Evolutionary conservation across 139 green algal genomes (phyloP).

Genomic region (Auxenochlorella pyrenoidosa): DNA sequence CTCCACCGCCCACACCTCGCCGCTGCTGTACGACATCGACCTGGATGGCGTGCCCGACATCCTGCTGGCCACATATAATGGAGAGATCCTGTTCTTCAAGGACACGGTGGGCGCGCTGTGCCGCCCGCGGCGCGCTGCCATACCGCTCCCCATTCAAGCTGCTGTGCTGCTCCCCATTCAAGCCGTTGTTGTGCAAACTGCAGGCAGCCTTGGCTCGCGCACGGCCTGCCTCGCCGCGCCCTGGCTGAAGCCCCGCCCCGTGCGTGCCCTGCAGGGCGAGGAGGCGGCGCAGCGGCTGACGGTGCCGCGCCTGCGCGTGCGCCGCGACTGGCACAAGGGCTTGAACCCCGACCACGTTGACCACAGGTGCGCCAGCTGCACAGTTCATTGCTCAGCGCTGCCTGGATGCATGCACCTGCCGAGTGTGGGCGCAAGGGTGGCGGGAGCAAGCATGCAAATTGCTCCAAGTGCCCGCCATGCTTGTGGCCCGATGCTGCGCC

Average conservation of each 20-base stretch:
- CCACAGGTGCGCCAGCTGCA: constrained; percentile 63
- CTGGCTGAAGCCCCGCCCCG: neutral
- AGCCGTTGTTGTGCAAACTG: no score
- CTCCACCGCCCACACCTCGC: constrained; percentile 87
- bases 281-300: constrained; percentile 55
- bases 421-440: neutral
- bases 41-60: constrained; percentile 86
- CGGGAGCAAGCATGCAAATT: neutral
- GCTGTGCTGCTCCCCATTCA: no score
- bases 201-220: no score
- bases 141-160: no score
- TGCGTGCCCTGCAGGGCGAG: constrained; percentile 62
- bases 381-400: no score
- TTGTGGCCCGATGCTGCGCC: neutral
- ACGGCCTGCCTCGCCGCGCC: no score
- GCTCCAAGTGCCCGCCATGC: no score
- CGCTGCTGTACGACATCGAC: constrained; percentile 93
- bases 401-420: no score
- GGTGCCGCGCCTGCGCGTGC: constrained; percentile 80
- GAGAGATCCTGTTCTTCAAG: constrained; percentile 91
- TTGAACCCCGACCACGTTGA: constrained; percentile 89
- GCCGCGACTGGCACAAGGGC: constrained; percentile 88
- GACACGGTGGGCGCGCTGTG: constrained; percentile 68
- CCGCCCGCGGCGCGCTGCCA: neutral
- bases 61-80: constrained; percentile 91